These are phyloP conservation scores for Xylaria sp. DNA, from an alignment of 495 filamentous ascomycete genomes.

Conservation along the genomic window DNA sequence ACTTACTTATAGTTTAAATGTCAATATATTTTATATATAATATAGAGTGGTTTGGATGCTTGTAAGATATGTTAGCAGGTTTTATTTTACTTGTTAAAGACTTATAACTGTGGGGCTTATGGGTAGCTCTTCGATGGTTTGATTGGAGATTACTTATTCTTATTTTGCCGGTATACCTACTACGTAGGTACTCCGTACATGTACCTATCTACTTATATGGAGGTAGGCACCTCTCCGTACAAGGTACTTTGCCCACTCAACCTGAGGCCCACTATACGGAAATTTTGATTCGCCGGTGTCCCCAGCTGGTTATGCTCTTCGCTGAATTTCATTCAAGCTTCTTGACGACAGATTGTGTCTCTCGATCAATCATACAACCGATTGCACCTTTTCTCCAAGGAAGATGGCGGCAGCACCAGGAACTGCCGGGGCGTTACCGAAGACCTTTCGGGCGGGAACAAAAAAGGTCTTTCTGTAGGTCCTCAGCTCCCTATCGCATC, in stretches of 20 bases:
- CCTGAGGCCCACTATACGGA: conserved; percentile 20
- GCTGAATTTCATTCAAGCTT: conserved; percentile 2
- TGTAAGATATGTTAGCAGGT: too few species aligned
- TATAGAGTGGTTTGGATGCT: too few species aligned
- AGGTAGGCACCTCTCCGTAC: too few species aligned
- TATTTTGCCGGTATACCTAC: too few species aligned
- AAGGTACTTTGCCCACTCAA: not conserved
- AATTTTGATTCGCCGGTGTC: conserved; percentile 23
- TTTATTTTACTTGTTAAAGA: too few species aligned
- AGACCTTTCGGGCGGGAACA: conserved; percentile 49
- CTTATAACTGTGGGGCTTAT: too few species aligned
- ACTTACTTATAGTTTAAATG: too few species aligned
- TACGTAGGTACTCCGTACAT: too few species aligned
- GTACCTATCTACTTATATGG: too few species aligned
- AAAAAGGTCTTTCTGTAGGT: conserved; percentile 77
- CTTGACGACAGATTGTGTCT: not conserved
- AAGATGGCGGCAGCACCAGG: conserved; percentile 23
- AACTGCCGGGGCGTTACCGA: conserved; percentile 31
- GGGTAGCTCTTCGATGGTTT: too few species aligned
- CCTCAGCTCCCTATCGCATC: not conserved
- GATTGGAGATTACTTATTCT: too few species aligned
- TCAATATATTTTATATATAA: too few species aligned
- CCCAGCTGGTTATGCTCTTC: not conserved
- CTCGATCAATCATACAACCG: not conserved
- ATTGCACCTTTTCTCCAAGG: not conserved